Percentiles rank a stretch among this genome's conserved stretches.
phyloP scores from a whole-genome alignment of 768 basidiomycete species.

The Neoboletus subvelutipes region DNA sequence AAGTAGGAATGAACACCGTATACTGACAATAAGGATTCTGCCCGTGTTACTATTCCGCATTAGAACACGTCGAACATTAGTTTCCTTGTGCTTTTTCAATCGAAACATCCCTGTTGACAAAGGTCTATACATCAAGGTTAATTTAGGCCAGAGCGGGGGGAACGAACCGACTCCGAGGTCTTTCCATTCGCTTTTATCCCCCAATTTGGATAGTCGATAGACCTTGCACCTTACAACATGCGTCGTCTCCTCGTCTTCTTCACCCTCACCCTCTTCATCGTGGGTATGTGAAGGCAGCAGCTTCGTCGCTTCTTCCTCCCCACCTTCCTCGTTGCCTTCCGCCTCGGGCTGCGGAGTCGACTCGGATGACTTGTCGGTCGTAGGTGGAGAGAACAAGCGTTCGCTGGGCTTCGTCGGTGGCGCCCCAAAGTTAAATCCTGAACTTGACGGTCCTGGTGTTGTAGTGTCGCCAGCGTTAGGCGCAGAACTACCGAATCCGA shows the following conservation, averaged over 20 bases:
- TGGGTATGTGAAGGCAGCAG: conserved; percentile 37
- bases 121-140: neutral
- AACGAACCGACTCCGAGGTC: conserved; percentile 67
- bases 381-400: conserved; percentile 27
- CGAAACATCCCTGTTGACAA: conserved; percentile 55
- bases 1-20: neutral
- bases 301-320: conserved; percentile 31
- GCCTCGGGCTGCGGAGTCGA: conserved; percentile 32
- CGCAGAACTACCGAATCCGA: conserved; percentile 40
- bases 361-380: conserved; percentile 28
- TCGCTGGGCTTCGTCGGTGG: conserved; percentile 23
- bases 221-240: conserved; percentile 61
- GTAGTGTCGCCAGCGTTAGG: conserved; percentile 20
- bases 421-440: conserved; percentile 27
- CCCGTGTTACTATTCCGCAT: conserved; percentile 74
- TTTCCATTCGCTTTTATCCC: conserved; percentile 52
- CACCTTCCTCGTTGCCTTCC: conserved; percentile 25
- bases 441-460: conserved; percentile 9
- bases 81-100: conserved; percentile 73
- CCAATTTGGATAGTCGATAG: conserved; percentile 55
- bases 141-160: neutral
- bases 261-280: conserved; percentile 75
- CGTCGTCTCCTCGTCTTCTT: conserved; percentile 73
- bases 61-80: conserved; percentile 55
- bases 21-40: conserved; percentile 69